Base-by-base conservation (phyloP, 345 rosid genomes). In the Reutealis trisperma region DNA sequence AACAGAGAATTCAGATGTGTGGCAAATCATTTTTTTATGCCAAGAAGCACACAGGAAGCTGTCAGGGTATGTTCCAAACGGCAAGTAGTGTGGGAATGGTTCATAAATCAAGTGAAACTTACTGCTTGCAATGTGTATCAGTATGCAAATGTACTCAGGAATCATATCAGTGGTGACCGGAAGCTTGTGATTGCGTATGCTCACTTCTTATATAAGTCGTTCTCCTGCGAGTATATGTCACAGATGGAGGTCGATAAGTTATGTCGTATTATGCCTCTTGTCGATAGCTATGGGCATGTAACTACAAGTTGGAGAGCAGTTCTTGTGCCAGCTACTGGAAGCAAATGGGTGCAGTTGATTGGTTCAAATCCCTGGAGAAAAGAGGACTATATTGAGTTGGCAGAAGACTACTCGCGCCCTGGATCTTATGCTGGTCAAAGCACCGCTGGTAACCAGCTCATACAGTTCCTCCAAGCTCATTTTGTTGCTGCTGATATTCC, bases 311-410 rank as follows among this genome's bases (percentile, higher is more conserved):
- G 82, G 37, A 37, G 7, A 2, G 89, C 82, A 0, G 84, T 89
- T 83, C 93, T 93, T 75, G 91, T 93, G 44, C 93, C 96, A 10
- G 94, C 90, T 61, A 85, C 76, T 6, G 86, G 61, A 60, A 90
- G 96, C 83, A 88, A 89, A 77, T 93, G 96, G 97, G 81, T 77
- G 10, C 70, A 84, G 63, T 62, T 93, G 66, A 74, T 84, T 61
- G 86, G 73, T 55, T 88, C 92, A 18, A 89, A 85, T 63, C 92
- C 87, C 8, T 90, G 93, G 94, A 85, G 82, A 25, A 55, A 30
- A 9, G 85, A 78, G 1, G 84, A 86, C 15, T 91, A 77, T 42
- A 58, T 90, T 24, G 92, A 89, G 73, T 73, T 93, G 0, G 83
- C 79, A 24, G 90, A 89, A 84, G 94, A 86, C 32, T 93, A 93